Evolutionary conservation across 2,329 filamentous ascomycete species (phyloP).

Genomic region (Leptographium galeiforme): DNA sequence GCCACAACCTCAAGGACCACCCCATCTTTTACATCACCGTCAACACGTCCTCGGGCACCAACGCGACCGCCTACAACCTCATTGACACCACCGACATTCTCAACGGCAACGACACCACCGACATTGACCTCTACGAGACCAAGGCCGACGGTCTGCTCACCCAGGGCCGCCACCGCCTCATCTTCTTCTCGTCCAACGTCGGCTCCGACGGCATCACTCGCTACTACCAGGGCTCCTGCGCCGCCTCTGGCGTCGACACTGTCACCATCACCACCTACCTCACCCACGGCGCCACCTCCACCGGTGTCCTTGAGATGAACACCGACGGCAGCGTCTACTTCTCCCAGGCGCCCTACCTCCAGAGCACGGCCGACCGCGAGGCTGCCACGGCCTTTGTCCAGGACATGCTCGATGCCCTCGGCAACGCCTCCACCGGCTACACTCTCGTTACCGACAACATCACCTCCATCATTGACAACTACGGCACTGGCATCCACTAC

Average conservation of each 20-base stretch:
- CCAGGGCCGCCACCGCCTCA: constrained; percentile 30
- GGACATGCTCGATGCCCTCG: constrained; percentile 32
- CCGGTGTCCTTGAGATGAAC: constrained; percentile 27
- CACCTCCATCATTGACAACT: constrained; percentile 26
- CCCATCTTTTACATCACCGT: neutral
- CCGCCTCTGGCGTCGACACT: constrained; percentile 20
- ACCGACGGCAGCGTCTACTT: constrained; percentile 26
- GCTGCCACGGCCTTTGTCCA: constrained; percentile 40
- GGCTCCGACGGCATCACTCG: constrained; percentile 15
- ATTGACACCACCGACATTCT: constrained; percentile 8
- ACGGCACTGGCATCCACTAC: constrained; percentile 34
- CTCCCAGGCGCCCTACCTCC: constrained; percentile 34
- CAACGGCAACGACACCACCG: neutral
- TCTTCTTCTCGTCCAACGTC: constrained; percentile 30
- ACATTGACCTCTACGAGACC: constrained; percentile 19
- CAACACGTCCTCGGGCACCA: neutral
- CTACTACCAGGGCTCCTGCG: constrained; percentile 29
- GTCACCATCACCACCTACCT: constrained; percentile 31
- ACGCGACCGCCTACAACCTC: neutral
- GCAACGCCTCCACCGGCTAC: neutral
- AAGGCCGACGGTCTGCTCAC: constrained; percentile 24
- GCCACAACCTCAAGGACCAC: constrained; percentile 45
- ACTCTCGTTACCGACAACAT: neutral
- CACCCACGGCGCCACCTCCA: constrained; percentile 34
- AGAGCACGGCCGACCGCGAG: constrained; percentile 37